Percentiles rank a stretch among this genome's conserved stretches.
Conservation (phyloP, 2,329 filamentous ascomycete species). For the Alternaria panax region DNA sequence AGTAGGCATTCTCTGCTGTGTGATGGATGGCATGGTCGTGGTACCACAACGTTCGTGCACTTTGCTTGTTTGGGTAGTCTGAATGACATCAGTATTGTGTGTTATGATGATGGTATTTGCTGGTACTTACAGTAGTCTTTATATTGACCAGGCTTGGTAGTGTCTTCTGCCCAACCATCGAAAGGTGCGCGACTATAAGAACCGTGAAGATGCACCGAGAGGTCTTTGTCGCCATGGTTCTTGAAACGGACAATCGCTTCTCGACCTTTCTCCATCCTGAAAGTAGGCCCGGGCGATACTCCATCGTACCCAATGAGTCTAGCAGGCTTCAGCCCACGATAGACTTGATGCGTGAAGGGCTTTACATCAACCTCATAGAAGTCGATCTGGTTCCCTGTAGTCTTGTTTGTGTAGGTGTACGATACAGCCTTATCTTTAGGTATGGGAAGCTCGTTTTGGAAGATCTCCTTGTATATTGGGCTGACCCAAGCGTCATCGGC, state of each 20-base stretch:
- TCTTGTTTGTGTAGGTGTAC: constrained; percentile 40
- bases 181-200: constrained; percentile 57
- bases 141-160: constrained; percentile 59
- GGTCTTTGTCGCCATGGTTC: constrained; percentile 59
- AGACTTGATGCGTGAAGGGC: constrained; percentile 54
- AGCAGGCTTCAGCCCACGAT: constrained; percentile 53
- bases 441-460: constrained; percentile 53
- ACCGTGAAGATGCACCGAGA: constrained; percentile 64
- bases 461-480: constrained; percentile 49
- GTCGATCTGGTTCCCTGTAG: constrained; percentile 52
- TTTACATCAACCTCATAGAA: constrained; percentile 58
- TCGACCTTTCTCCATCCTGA: constrained; percentile 57
- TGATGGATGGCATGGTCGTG: constrained; percentile 53
- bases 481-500: constrained; percentile 37
- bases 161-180: constrained; percentile 65
- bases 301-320: constrained; percentile 63
- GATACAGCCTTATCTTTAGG: constrained; percentile 54
- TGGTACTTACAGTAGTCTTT: constrained; percentile 51
- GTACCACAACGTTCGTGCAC: constrained; percentile 65
- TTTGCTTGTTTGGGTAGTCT: constrained; percentile 65
- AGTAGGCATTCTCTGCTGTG: constrained; percentile 66
- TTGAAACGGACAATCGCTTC: constrained; percentile 64
- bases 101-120: background rate
- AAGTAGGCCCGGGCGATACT: constrained; percentile 63
- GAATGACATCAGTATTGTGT: constrained; percentile 5